A percentile compares a stretch with the other conserved stretches of the same genome.
Evolutionary conservation across 352 stramenopile genomes (phyloP).

Genomic region (Globisporangium nunn): DNA sequence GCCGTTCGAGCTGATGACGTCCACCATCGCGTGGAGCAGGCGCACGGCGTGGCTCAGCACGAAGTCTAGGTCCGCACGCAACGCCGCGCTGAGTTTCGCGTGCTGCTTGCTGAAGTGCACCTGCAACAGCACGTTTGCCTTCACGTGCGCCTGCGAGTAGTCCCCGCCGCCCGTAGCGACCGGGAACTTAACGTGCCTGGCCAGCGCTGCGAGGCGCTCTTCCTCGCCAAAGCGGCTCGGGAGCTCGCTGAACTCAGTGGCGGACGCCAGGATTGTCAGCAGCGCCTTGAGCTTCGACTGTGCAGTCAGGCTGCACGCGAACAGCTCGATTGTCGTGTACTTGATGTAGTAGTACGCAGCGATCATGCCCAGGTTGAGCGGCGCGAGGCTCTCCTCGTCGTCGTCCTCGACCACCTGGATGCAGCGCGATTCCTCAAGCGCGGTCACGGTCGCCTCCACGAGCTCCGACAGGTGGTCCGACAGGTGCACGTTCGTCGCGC

Average conservation of each 20-base stretch:
- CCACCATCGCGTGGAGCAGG: constrained; percentile 97
- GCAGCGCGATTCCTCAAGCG: constrained; percentile 95
- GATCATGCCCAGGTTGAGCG: constrained; percentile 99
- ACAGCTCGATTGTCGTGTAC: constrained; percentile 99
- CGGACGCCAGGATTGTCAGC: constrained; percentile 94
- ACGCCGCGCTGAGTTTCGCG: constrained; percentile 84
- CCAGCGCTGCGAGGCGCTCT: constrained; percentile 89
- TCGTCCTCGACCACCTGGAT: constrained; percentile 93
- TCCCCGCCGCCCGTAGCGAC: constrained; percentile 72
- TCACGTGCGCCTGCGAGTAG: constrained; percentile 93
- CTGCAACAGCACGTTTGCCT: constrained; percentile 96
- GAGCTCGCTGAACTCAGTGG: constrained; percentile 95
- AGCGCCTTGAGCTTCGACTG: constrained; percentile 96
- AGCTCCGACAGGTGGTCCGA: constrained; percentile 99
- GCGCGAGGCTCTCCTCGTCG: constrained; percentile 87
- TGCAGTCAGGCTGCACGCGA: constrained; percentile 94
- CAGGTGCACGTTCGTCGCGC: constrained; percentile 88
- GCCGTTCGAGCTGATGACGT: constrained; percentile 98
- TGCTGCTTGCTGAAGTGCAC: constrained; percentile 95
- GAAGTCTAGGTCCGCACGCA: constrained; percentile 89
- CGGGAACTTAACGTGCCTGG: constrained; percentile 91
- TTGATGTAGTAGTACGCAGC: constrained; percentile 99
- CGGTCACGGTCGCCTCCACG: constrained; percentile 94
- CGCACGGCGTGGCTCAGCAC: constrained; percentile 90
- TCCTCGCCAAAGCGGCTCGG: constrained; percentile 93